Evolutionary conservation across 2,329 filamentous ascomycete species (phyloP).

Genomic region (Trichoderma citrinoviride): DNA sequence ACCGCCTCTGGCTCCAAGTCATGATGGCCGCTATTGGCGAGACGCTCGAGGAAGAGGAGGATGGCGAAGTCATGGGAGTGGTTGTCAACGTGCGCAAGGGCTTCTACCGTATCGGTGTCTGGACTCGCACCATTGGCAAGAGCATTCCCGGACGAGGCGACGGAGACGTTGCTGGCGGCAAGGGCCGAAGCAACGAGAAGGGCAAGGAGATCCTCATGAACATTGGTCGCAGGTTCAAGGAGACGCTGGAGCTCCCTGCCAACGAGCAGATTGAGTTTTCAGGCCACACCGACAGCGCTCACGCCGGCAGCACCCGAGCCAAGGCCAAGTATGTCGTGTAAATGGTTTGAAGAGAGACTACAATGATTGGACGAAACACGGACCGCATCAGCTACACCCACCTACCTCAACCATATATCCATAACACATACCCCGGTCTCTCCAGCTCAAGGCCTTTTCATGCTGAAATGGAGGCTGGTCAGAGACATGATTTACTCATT

Average conservation of each 20-base stretch:
- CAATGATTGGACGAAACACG: conserved; percentile 13
- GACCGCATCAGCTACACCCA: conserved; percentile 27
- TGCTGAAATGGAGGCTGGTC: background rate
- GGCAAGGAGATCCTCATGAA: conserved; percentile 78
- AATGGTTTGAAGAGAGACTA: conserved; percentile 25
- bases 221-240: conserved; percentile 91
- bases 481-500: conserved; percentile 12
- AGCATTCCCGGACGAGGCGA: conserved; percentile 72
- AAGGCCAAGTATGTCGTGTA: conserved; percentile 92
- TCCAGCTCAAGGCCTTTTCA: background rate
- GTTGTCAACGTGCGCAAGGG: conserved; percentile 98
- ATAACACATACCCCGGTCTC: conserved; percentile 25
- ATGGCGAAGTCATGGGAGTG: conserved; percentile 98
- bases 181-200: conserved; percentile 76
- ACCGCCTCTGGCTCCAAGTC: conserved; percentile 93
- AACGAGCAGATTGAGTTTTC: conserved; percentile 88
- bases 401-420: conserved; percentile 16
- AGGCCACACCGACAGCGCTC: conserved; percentile 90
- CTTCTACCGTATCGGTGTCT: conserved; percentile 96
- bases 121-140: conserved; percentile 93
- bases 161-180: conserved; percentile 69
- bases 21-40: conserved; percentile 97
- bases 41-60: conserved; percentile 90
- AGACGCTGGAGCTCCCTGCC: conserved; percentile 74
- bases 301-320: conserved; percentile 88